Conservation (phyloP, 352 stramenopile species). For the Discostella stelligera region DNA sequence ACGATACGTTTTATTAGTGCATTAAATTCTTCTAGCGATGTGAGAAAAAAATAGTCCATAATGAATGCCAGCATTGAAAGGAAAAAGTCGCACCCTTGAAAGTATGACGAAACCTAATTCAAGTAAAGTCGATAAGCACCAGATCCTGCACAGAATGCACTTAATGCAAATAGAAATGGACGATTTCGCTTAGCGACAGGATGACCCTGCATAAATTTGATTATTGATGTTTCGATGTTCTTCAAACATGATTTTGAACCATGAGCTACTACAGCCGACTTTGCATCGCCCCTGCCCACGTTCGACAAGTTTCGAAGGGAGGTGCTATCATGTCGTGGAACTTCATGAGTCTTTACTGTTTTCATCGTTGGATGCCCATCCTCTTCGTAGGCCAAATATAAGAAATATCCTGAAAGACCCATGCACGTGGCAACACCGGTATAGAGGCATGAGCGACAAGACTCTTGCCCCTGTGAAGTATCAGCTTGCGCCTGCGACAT, state of each 20-base stretch:
- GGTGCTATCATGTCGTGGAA: background rate
- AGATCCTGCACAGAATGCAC: slow-evolving; percentile 33
- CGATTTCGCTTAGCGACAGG: slow-evolving; percentile 20
- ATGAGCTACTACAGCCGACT: background rate
- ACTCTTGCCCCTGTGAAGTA: slow-evolving; percentile 18
- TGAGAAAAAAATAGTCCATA: background rate
- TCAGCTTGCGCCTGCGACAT: background rate
- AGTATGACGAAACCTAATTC: slow-evolving; percentile 30
- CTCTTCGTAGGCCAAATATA: slow-evolving; percentile 40
- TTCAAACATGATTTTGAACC: slow-evolving; percentile 6
- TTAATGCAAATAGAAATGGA: slow-evolving; percentile 45
- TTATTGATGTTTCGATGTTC: slow-evolving; percentile 9
- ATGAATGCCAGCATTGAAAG: no score
- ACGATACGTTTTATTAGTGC: background rate
- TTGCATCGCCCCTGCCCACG: background rate
- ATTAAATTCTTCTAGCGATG: background rate
- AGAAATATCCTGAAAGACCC: slow-evolving; percentile 45
- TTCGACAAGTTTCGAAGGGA: slow-evolving; percentile 2
- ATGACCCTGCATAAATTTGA: slow-evolving; percentile 19
- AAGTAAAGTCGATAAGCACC: slow-evolving; percentile 50
- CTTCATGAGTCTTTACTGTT: background rate
- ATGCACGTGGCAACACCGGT: slow-evolving; percentile 42
- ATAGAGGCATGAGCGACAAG: slow-evolving; percentile 44
- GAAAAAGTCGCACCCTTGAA: background rate
- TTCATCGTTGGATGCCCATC: slow-evolving; percentile 1